phyloP scores from a whole-genome alignment of 306 rosid species.

The Fagus crenata region DNA sequence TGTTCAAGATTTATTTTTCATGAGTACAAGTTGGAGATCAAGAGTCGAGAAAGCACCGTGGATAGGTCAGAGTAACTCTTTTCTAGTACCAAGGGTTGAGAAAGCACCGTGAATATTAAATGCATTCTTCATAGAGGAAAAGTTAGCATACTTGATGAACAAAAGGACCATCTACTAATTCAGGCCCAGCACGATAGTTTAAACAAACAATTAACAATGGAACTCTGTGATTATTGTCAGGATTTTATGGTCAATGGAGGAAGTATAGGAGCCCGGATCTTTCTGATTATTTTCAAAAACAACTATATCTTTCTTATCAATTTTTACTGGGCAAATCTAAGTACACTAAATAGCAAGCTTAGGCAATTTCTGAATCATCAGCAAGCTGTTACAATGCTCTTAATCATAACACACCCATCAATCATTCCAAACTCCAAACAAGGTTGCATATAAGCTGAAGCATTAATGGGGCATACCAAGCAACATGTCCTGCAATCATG shows the following conservation, averaged over 20 bases:
- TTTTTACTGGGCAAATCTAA: not conserved
- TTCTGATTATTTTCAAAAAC: not conserved
- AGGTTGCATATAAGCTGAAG: not conserved
- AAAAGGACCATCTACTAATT: not conserved
- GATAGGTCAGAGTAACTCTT: not conserved
- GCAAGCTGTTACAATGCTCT: not conserved
- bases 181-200: not conserved
- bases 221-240: not conserved
- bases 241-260: not conserved
- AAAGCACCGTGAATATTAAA: not conserved
- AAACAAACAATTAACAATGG: not conserved
- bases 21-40: not conserved
- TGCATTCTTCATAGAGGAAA: not conserved
- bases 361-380: not conserved
- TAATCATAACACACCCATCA: not conserved
- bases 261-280: not conserved
- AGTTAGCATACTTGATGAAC: not conserved
- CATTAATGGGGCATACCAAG: constrained; percentile 25
- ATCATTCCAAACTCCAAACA: not conserved
- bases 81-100: not conserved
- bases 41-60: not conserved
- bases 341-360: not conserved
- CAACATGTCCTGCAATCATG: constrained; percentile 50
- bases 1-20: not conserved
- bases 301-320: not conserved